phyloP scores from a whole-genome alignment of 148 eudicot species.

The Camellia sinensis region DNA sequence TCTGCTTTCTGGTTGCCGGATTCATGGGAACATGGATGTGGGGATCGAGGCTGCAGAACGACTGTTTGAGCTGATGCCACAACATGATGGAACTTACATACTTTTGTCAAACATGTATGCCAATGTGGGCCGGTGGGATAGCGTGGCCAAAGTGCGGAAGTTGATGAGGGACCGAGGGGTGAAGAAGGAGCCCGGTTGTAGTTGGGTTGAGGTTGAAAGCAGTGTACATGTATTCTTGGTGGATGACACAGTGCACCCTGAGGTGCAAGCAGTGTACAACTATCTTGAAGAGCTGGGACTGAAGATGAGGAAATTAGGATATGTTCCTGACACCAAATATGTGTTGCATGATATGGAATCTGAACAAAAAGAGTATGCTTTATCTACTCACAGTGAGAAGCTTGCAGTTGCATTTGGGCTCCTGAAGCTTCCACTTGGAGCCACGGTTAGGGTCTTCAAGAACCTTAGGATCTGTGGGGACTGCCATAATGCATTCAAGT shows the following conservation, averaged over 20 bases:
- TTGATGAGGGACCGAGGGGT: conserved; percentile 66
- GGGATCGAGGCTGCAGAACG: conserved; percentile 56
- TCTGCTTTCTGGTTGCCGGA: conserved; percentile 54
- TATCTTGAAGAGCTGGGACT: conserved; percentile 49
- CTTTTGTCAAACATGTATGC: conserved; percentile 62
- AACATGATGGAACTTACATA: conserved; percentile 62
- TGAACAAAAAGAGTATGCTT: conserved; percentile 48
- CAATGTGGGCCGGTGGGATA: conserved; percentile 47
- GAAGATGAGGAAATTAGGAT: conserved; percentile 56
- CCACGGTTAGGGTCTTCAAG: conserved; percentile 62
- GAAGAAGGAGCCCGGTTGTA: conserved; percentile 74
- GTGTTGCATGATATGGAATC: conserved; percentile 61
- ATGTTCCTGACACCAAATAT: conserved; percentile 54
- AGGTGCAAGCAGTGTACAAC: conserved; percentile 46
- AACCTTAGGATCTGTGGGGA: conserved; percentile 74
- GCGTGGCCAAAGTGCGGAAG: conserved; percentile 46
- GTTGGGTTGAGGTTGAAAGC: conserved; percentile 66
- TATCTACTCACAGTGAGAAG: conserved; percentile 71
- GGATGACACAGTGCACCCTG: conserved; percentile 56
- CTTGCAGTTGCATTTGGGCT: conserved; percentile 68
- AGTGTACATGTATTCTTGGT: conserved; percentile 60
- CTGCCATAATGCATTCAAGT: conserved; percentile 87
- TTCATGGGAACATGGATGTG: conserved; percentile 50
- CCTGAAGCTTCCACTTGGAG: conserved; percentile 57
- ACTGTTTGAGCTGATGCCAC: conserved; percentile 38